phyloP scores from a whole-genome alignment of 805 yeast genomes.

The Candida maesae region DNA sequence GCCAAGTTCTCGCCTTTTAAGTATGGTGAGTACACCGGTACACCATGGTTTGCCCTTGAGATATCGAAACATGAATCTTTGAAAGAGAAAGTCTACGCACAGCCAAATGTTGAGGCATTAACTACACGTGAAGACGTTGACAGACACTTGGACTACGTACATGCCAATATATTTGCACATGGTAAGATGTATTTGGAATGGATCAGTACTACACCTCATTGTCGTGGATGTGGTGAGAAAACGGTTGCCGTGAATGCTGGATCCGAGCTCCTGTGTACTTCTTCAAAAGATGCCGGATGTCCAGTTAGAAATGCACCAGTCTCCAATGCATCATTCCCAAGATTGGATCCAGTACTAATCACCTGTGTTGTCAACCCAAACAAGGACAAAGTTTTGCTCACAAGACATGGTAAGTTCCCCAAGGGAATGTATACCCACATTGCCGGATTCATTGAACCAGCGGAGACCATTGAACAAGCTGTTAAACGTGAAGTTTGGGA shows the following conservation, averaged over 20 bases:
- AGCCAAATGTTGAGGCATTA: constrained; percentile 9
- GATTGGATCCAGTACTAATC: constrained; percentile 86
- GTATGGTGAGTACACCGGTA: constrained; percentile 51
- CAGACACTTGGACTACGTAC: constrained; percentile 30
- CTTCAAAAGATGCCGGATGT: constrained; percentile 11
- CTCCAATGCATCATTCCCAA: constrained; percentile 87
- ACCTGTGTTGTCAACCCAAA: constrained; percentile 68
- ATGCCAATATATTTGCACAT: constrained; percentile 72
- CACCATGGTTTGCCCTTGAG: constrained; percentile 64
- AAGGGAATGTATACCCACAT: constrained; percentile 70
- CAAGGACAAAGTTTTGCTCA: constrained; percentile 62
- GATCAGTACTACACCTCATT: constrained; percentile 66
- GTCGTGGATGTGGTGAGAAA: constrained; percentile 81
- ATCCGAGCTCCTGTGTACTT: constrained; percentile 49
- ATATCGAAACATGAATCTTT: constrained; percentile 33
- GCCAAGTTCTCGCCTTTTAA: constrained; percentile 35
- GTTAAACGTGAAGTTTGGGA: constrained; percentile 90
- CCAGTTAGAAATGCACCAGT: constrained; percentile 35
- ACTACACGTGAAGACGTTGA: constrained; percentile 23
- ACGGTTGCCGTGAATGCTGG: constrained; percentile 67
- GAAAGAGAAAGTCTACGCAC: constrained; percentile 2
- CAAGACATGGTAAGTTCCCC: constrained; percentile 56
- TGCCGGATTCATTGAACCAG: constrained; percentile 95
- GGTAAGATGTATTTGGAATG: constrained; percentile 85
- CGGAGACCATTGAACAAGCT: constrained; percentile 87